Evolutionary conservation across 139 green algal genomes (phyloP).

Genomic region (Asterochloris sp.): DNA sequence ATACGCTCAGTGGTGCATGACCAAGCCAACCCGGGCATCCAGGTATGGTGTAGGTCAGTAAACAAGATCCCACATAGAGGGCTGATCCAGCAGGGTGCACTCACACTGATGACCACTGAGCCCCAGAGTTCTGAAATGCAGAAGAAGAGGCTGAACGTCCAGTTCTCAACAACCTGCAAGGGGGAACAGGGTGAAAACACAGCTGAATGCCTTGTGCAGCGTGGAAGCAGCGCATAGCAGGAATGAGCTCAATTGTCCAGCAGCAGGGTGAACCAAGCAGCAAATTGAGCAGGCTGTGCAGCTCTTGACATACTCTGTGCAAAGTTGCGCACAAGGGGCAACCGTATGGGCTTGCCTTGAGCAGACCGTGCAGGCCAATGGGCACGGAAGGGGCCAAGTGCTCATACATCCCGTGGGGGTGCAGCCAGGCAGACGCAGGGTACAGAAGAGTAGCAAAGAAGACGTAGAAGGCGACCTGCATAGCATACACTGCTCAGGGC

Average conservation of each 20-base stretch:
- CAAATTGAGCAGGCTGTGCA: too few relatives aligned
- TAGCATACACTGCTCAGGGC: conserved; percentile 14
- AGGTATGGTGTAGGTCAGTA: too few relatives aligned
- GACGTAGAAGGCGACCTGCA: conserved; percentile 68
- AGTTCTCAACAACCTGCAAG: conserved; percentile 57
- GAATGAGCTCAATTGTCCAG: too few relatives aligned
- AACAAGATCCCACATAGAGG: too few relatives aligned
- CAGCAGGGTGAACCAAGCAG: too few relatives aligned
- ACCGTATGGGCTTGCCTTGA: conserved; percentile 40
- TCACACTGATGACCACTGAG: conserved; percentile 73
- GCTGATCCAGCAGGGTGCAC: too few relatives aligned
- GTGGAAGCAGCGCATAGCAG: background rate
- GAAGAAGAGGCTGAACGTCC: conserved; percentile 87
- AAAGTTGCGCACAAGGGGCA: background rate
- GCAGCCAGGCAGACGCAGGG: conserved; percentile 57
- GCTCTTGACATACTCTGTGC: background rate
- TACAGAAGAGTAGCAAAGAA: conserved; percentile 76
- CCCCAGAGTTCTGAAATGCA: conserved; percentile 84
- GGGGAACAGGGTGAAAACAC: background rate
- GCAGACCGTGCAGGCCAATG: conserved; percentile 55
- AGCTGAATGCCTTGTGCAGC: background rate
- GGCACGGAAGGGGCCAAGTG: conserved; percentile 41
- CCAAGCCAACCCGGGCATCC: too few relatives aligned
- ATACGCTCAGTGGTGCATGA: too few relatives aligned
- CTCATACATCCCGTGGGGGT: conserved; percentile 57